Evolutionary conservation across 2,329 filamentous ascomycete species (phyloP), one percentile per base, ranked within the genome.

Genomic region (Fusarium pseudocircinatum): DNA sequence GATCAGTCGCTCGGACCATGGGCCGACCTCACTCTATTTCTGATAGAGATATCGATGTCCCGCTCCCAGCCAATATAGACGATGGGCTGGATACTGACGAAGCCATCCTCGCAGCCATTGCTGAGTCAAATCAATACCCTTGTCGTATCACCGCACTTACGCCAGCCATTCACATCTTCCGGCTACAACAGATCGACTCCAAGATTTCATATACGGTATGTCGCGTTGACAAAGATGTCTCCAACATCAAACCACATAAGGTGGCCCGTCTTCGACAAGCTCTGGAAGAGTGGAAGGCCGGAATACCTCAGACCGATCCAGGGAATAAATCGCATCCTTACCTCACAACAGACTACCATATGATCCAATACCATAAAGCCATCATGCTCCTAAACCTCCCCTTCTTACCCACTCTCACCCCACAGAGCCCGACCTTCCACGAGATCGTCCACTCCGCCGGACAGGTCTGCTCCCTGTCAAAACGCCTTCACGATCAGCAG

Each of bases 21-120:
- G 60, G 60, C 9, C 56, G 60, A 26, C 36, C 60, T n/a, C 43
- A 63, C 15, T 63, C 54, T 26, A 50, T 60, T 18, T 60, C 54
- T 4, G 60, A 60, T 6, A 60, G 60, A 43, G 60, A 63, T 15
- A 63, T 63, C 18, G 43, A 60, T 13, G 24, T 42, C 7, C 4
- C 24, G 15, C 43, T 60, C 4, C 60, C 60, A 13, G 54, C 60
- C 2, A 60, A 60, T 2, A 60, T 63, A 1, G 36, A 63, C 20
- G 60, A 49, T n/a, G 43, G 30, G 24, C 4, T 50, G 0, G 60
- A 43, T 4, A 43, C 36, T 3, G 43, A 63, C 2, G 54, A 60
- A 26, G 4, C 24, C 6, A 36, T 63, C 4, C 7, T 49, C 16
- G 36, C 54, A 3, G 36, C 60, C 24, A 43, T 60, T 15, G 20